A percentile compares a stretch with the other conserved stretches of the same genome.
Conservation (phyloP, 495 filamentous ascomycete species). For the Penicillium macrosclerotiorum region DNA sequence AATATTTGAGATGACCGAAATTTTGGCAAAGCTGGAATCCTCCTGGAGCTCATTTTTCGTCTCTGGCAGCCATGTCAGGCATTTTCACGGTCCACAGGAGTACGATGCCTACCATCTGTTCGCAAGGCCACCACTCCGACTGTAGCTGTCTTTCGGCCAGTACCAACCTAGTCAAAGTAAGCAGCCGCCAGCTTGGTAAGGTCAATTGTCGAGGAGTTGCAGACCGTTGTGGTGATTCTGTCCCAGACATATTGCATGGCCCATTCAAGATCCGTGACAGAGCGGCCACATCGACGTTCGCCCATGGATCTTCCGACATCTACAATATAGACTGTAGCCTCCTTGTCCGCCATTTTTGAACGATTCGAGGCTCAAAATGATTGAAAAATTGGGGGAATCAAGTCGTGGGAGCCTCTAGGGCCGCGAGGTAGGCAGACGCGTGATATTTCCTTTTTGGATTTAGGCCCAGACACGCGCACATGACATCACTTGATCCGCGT, state of each 20-base stretch:
- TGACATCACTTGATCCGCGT: constrained; percentile 40
- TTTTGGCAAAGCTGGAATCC: constrained; percentile 69
- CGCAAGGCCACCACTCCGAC: constrained; percentile 80
- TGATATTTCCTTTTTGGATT: constrained; percentile 44
- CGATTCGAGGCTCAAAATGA: constrained; percentile 1
- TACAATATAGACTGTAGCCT: constrained; percentile 88
- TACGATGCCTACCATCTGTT: constrained; percentile 58
- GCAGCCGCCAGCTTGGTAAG: background rate
- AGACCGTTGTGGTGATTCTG: constrained; percentile 77
- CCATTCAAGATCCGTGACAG: constrained; percentile 81
- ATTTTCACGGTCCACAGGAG: constrained; percentile 1
- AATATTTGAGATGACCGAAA: constrained; percentile 70
- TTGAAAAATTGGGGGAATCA: constrained; percentile 6
- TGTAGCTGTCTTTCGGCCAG: constrained; percentile 75
- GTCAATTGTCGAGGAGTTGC: background rate
- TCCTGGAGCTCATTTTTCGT: constrained; percentile 66
- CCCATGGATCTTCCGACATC: constrained; percentile 86
- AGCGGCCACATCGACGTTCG: constrained; percentile 67
- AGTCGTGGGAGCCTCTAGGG: constrained; percentile 4
- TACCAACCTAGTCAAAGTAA: constrained; percentile 58
- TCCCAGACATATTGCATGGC: constrained; percentile 96
- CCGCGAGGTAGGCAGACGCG: constrained; percentile 42
- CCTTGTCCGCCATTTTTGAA: constrained; percentile 81
- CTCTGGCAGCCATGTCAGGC: constrained; percentile 37
- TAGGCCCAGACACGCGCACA: constrained; percentile 37